Evolutionary conservation across 306 rosid genomes (phyloP).

Genomic region (Casuarina glauca): DNA sequence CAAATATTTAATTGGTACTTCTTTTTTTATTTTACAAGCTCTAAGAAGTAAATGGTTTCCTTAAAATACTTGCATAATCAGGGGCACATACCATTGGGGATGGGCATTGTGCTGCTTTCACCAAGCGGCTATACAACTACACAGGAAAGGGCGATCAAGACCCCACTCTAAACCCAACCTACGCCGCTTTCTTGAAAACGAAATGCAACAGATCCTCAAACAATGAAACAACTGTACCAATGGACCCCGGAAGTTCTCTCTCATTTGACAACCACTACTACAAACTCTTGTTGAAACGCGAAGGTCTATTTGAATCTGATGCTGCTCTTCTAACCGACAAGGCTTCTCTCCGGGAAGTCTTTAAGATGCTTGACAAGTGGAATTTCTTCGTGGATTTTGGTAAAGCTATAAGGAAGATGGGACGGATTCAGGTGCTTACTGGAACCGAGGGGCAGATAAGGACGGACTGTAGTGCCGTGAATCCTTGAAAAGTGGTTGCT

Average conservation of each 20-base stretch:
- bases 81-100: constrained; percentile 42
- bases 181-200: constrained; percentile 32
- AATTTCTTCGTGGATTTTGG: constrained; percentile 46
- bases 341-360: constrained; percentile 10
- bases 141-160: constrained; percentile 63
- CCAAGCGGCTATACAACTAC: constrained; percentile 52
- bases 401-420: constrained; percentile 58
- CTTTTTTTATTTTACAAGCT: no score
- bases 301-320: constrained; percentile 62
- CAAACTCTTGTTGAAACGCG: constrained; percentile 29
- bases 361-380: constrained; percentile 16
- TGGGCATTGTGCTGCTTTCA: constrained; percentile 26
- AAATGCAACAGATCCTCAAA: constrained; percentile 30
- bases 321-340: constrained; percentile 50
- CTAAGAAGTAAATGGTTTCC: no score
- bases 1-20: no score
- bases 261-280: constrained; percentile 47
- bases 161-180: constrained; percentile 45
- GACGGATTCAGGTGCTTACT: constrained; percentile 44
- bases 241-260: constrained; percentile 45
- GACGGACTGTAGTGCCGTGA: constrained; percentile 49
- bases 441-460: constrained; percentile 53
- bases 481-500: constrained; percentile 16
- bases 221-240: constrained; percentile 32
- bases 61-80: background rate